Base-by-base conservation (phyloP, 805 yeast genomes). In the Barnettozyma botsteinii region DNA sequence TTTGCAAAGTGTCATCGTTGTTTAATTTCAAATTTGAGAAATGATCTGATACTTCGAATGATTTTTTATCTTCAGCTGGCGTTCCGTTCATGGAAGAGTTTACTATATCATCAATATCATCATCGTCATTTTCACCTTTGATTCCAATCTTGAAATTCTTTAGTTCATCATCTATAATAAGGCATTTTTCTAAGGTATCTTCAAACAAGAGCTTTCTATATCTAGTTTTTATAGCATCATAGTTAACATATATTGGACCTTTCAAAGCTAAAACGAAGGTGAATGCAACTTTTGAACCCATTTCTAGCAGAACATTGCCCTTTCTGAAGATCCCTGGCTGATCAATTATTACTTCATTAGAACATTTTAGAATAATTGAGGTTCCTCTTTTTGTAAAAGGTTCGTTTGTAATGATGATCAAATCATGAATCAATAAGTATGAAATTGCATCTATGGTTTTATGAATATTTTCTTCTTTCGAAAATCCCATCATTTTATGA, bases 321-420 rank as follows among this genome's bases (percentile, higher is more conserved):
- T 28, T n/a, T 7, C 39, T 37, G 3, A 37, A 15, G 15, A 60
- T 41, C 3, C 55, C 56, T 19, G 45, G 31, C n/a, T 44, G 29
- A 41, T 62, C 62, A 12, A 57, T 40, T 7, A 41, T 23, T 5
- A 58, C 51, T 7, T 42, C 41, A 30, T 29, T 41, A n/a, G 53
- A 49, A 8, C 57, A 50, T 22, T 42, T 40, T 11, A 31, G 20
- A 31, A 29, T 8, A 30, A 17, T n/a, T 37, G 35, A 23, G 22
- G 12, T 3, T 38, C 31, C 15, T 13, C 13, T 44, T 15, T 22
- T 21, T 7, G 19, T 35, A 23, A 41, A 30, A 7, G 52, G 41
- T 18, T 45, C 45, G 9, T 38, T 45, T 5, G 46, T 25, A 7
- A 46, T 23, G 2, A 50, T 22, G 0, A 44, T 22, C 23, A 21